Conservation (phyloP, 495 filamentous ascomycete species). For the Viridothelium virens region DNA sequence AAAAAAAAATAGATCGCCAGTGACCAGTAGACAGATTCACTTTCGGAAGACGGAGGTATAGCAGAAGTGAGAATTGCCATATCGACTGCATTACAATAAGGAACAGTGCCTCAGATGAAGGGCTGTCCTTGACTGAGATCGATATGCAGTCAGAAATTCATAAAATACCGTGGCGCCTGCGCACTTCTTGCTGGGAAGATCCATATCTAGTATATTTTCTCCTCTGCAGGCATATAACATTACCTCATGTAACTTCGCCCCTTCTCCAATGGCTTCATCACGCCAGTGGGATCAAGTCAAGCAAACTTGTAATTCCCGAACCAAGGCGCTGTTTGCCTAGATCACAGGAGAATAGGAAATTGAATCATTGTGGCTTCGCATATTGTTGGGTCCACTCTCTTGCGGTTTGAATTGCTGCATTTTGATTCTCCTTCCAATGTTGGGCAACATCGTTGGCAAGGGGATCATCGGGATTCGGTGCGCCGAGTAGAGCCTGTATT, state of each 20-base stretch:
- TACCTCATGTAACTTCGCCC: too few species aligned
- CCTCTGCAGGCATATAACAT: too few species aligned
- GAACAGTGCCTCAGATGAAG: background rate
- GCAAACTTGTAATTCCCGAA: background rate
- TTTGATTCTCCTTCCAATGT: constrained; percentile 92
- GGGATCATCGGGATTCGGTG: constrained; percentile 95
- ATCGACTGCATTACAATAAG: too few species aligned
- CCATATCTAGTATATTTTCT: too few species aligned
- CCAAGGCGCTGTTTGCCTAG: background rate
- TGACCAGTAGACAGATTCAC: too few species aligned
- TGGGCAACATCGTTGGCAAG: constrained; percentile 97
- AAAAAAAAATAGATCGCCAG: too few species aligned
- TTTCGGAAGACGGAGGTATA: too few species aligned
- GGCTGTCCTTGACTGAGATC: background rate
- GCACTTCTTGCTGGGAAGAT: background rate
- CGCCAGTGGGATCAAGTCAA: background rate
- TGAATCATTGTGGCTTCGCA: constrained; percentile 43
- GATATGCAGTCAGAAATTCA: background rate
- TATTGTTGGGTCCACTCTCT: constrained; percentile 80
- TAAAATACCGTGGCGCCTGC: constrained; percentile 1
- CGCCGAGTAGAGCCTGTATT: constrained; percentile 92
- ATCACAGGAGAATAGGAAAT: background rate
- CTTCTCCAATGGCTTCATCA: too few species aligned
- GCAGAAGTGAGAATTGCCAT: too few species aligned
- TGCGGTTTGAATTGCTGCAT: constrained; percentile 80